Conservation (phyloP, 1,284 basidiomycete species). For the Microstroma glucosiphilum region DNA sequence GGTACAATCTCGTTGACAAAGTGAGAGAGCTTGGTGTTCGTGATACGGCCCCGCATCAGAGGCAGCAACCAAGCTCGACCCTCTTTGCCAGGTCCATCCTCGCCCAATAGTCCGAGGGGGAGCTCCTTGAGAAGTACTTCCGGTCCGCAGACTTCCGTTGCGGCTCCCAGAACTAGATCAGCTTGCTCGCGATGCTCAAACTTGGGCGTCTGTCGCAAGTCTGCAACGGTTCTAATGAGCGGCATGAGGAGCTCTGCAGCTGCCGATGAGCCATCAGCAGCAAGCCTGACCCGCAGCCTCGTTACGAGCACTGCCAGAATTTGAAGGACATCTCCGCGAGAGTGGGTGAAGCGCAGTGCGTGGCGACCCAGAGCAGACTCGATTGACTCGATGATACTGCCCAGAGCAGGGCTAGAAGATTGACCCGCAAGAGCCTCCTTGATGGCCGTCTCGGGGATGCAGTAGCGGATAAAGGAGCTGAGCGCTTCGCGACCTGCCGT, state of each 20-base stretch:
- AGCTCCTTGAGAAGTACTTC: conserved; percentile 67
- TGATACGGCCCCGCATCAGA: conserved; percentile 67
- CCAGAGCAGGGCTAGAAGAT: conserved; percentile 18
- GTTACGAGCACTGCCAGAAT: conserved; percentile 38
- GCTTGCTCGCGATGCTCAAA: conserved; percentile 88
- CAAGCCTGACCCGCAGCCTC: conserved; percentile 35
- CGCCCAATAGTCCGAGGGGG: conserved; percentile 67
- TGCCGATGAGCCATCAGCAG: conserved; percentile 47
- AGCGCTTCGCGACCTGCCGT: conserved; percentile 34
- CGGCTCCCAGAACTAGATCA: conserved; percentile 71
- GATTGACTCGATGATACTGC: conserved; percentile 31
- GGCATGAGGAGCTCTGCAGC: conserved; percentile 69
- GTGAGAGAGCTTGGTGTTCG: conserved; percentile 76
- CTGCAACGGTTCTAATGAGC: conserved; percentile 68
- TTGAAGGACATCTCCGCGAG: conserved; percentile 38
- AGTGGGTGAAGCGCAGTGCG: conserved; percentile 40
- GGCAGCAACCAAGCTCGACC: conserved; percentile 85
- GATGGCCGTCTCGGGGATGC: conserved; percentile 39
- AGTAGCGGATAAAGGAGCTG: conserved; percentile 40
- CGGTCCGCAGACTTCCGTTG: conserved; percentile 81
- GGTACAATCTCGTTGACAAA: conserved; percentile 88
- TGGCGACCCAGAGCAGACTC: conserved; percentile 42
- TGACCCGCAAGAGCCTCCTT: conserved; percentile 24
- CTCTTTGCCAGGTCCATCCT: conserved; percentile 13
- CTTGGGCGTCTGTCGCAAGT: conserved; percentile 67